phyloP scores from a whole-genome alignment of 2,329 filamentous ascomycete species.

The Aspergillus sp. region DNA sequence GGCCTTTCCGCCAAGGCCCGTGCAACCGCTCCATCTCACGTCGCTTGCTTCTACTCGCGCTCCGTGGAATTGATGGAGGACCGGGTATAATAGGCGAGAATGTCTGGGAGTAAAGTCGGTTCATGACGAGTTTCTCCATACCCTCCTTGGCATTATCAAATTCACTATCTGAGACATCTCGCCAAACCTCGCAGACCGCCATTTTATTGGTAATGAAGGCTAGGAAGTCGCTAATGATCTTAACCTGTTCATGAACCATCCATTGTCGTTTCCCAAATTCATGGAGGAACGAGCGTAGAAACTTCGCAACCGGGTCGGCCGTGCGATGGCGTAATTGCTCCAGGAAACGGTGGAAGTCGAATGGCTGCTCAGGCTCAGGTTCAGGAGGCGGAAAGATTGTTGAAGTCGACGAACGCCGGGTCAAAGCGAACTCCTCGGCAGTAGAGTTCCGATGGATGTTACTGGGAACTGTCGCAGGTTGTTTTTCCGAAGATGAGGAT shows the following conservation, averaged over 20 bases:
- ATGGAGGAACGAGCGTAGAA: constrained; percentile 86
- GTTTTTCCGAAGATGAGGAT: constrained; percentile 19
- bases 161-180: constrained; percentile 90
- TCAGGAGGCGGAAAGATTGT: constrained; percentile 65
- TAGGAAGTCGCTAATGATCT: constrained; percentile 95
- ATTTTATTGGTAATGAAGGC: constrained; percentile 98
- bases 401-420: constrained; percentile 36
- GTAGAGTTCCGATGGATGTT: constrained; percentile 24
- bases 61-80: constrained; percentile 64
- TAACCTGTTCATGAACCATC: constrained; percentile 99
- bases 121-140: constrained; percentile 99
- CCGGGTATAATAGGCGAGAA: constrained; percentile 92
- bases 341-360: constrained; percentile 95
- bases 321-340: constrained; percentile 95
- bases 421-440: constrained; percentile 26
- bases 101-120: constrained; percentile 89
- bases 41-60: constrained; percentile 63
- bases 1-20: constrained; percentile 82
- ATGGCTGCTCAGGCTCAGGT: constrained; percentile 81
- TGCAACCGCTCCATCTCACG: constrained; percentile 67
- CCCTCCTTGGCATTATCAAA: constrained; percentile 98
- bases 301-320: constrained; percentile 95
- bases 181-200: constrained; percentile 95
- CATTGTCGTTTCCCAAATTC: constrained; percentile 98
- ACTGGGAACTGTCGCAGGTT: constrained; percentile 27